Evolutionary conservation across 306 rosid genomes (phyloP), one percentile per base, ranked within the genome.

Genomic region (Glycine soja): DNA sequence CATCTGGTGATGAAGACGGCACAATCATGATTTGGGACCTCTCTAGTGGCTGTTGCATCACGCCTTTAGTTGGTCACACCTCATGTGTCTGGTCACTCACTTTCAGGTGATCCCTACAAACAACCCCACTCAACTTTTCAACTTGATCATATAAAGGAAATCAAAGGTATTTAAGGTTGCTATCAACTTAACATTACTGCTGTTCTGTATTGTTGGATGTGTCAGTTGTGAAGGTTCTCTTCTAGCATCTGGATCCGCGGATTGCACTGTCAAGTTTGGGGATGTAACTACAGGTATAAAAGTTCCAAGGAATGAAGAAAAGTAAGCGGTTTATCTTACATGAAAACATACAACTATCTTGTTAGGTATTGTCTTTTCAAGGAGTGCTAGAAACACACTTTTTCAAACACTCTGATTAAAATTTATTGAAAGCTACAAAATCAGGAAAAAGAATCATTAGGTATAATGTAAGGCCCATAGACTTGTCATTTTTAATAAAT

Each of bases 1-100:
- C 97, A 58, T 93, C 97, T 56, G 94, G 96, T 67, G 95, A 91
- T 72, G 97, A 93, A 86, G 97, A 93, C 2, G 97, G 97, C 2
- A 77, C 91, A 46, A 90, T 93, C 73, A 91, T 93, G 97, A 91
- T 89, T 92, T 90, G 97, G 97, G 97, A 93, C 79, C 92, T 93
- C 48, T 93, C 97, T 18, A 91, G 84, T n/a, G 97, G 97, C 56
- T 85, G 90, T 40, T 93, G 93, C 74, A 86, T 93, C 72, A 87
- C 88, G 4, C 94, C 97, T 62, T 83, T 93, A 85, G 85, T 85
- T 51, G 93, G 97, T 61, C 97, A 93, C 87, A 84, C 94, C 46
- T 88, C 93, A 2, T 88, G 97, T 11, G 88, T 93, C 24, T 93
- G 97, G 97, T 77, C 93, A 10, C 89, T 91, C 38, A 90, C 89